Evolutionary conservation across 2,329 filamentous ascomycete species (phyloP), one percentile per base, ranked within the genome.

Genomic region (Onygenales sp.): DNA sequence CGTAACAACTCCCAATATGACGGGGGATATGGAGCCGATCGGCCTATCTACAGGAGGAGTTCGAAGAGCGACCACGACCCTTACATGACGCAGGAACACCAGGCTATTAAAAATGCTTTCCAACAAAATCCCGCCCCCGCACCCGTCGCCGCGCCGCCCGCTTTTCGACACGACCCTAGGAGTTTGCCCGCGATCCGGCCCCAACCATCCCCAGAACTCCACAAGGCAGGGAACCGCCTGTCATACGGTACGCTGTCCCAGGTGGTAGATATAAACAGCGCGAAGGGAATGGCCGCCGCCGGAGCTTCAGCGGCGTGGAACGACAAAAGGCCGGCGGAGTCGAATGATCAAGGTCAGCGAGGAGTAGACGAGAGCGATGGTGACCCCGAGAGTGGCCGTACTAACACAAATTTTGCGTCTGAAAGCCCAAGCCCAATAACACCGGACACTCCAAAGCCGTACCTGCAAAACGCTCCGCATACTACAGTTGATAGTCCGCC

Each of bases 181-280:
- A 80, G 85, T 50, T 79, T 82, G 48, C 90, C 90, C 4, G 75
- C 77, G 1, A 83, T 80, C 55, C 82, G 82, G 57, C 87, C 87
- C 0, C 83, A 87, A 60, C 82, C 88, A 54, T 85, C 88, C 33
- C 81, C 86, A 11, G 88, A 93, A 64, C 76, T 92, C 62, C 85
- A 87, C 57, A 84, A 84, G 58, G 88, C 87, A 50, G 93, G 89
- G 61, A 90, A 86, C 60, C 85, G 89, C 21, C 84, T 97, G 67
- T 95, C 93, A 31, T 81, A 78, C 60, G 84, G 83, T 1, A 97
- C 92, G 0, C 76, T 96, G 45, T 79, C 84, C 44, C 89, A 96
- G 65, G 77, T 97, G 65, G 83, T 82, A 34, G 86, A 85, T 59
- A 86, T 86, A 45, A 82, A 81, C 52, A 80, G 79, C 21, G 68